A percentile compares a stretch with the other conserved stretches of the same genome.
phyloP scores from a whole-genome alignment of 1,284 basidiomycete species.

The Pascua sp. region DNA sequence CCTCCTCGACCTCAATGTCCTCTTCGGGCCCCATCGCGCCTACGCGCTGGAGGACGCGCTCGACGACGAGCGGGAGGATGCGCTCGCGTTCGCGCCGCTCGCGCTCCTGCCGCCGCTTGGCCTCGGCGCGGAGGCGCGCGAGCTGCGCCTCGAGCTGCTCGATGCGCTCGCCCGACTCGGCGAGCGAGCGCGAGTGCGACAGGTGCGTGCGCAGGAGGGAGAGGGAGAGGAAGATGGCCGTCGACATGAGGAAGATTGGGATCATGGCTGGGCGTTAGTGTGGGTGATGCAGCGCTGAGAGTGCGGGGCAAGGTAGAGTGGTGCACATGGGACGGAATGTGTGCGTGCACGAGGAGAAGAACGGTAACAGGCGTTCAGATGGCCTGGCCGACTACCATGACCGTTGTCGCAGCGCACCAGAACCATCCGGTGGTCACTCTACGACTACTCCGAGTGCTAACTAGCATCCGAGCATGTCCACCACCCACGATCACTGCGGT shows the following conservation, averaged over 20 bases:
- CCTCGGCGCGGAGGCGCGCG: constrained; percentile 25
- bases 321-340: too few species aligned
- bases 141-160: constrained; percentile 41
- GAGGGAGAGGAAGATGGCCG: constrained; percentile 45
- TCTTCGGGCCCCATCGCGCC: constrained; percentile 31
- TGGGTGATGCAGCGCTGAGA: neutral
- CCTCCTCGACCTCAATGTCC: constrained; percentile 26
- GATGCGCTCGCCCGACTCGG: constrained; percentile 37
- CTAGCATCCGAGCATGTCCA: too few species aligned
- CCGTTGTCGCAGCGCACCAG: too few species aligned
- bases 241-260: constrained; percentile 46
- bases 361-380: too few species aligned
- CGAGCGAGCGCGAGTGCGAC: constrained; percentile 38
- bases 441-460: too few species aligned
- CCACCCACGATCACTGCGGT: too few species aligned
- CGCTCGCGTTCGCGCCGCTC: constrained; percentile 42
- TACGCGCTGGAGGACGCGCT: constrained; percentile 41
- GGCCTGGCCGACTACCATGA: too few species aligned
- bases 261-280: constrained; percentile 41
- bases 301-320: too few species aligned
- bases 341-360: too few species aligned
- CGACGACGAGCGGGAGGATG: constrained; percentile 43
- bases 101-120: constrained; percentile 25
- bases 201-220: constrained; percentile 40
- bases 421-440: too few species aligned